Base-by-base conservation (phyloP, 768 basidiomycete species). In the Lentinus tigrinus region DNA sequence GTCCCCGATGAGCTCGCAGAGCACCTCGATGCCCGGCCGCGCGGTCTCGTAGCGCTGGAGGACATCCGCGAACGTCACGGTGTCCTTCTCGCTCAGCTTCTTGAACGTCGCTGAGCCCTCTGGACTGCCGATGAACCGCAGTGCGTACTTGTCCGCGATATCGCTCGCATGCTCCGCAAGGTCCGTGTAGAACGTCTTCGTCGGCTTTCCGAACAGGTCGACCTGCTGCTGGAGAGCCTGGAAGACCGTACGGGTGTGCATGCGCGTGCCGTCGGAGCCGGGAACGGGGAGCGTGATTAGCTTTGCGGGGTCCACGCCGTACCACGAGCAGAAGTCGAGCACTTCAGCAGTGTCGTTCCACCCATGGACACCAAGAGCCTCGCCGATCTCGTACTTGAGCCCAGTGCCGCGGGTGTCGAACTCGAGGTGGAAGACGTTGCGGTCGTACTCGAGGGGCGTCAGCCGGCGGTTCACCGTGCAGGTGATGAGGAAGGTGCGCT, bases 391-490 rank as follows among this genome's bases (percentile, higher is more conserved):
- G 73, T 99, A 99, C 74, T 89, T 93, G 61, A 99, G 81, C 9
- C 95, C 95, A 23, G 97, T 99, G 31, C 92, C 91, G 26, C 83
- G 77, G 3, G 92, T 93, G 70, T 95, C 86, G 70, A 99, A 95
- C 77, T 98, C 97, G 64, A 99, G 82, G 75, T 99, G 97, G 81
- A 98, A 98, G 31, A 99, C 95, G 74, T 99, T 98, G 65, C 97
- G 92, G 73, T 98, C 91, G 75, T 99, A 99, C 61, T 96, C 94
- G 64, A 85, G 73, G 31, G 97, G 97, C 1, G 97, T 98, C 47
- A 99, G 84, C 31, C 97, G 91, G 43, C 88, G 86, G 76, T 98
- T 98, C 72, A 97, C 95, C 6, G 87, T 85, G 72, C 94, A 95
- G 9, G 92, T 96, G 56, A 98, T 87, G 54, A 98, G 85, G 82